These are phyloP conservation scores for Musa balbisiana DNA, from an alignment of 202 grass and related monocot genomes.

Conservation along the genomic window DNA sequence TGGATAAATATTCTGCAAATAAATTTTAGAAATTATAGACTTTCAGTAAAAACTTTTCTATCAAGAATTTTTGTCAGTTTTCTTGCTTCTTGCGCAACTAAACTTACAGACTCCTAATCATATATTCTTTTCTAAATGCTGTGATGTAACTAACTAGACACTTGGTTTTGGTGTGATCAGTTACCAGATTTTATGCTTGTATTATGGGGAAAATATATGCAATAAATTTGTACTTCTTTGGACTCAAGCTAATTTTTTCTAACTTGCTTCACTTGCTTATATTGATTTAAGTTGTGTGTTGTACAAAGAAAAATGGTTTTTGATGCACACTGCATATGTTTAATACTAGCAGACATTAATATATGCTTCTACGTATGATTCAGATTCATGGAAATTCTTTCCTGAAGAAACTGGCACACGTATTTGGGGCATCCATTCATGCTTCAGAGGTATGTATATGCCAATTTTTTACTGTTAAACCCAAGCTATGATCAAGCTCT, in stretches of 20 bases:
- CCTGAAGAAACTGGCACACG: slow-evolving; percentile 80
- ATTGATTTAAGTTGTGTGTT: not conserved
- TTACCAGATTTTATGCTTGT: not conserved
- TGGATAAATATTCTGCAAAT: no score
- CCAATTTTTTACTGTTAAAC: not conserved
- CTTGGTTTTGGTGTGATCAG: not conserved
- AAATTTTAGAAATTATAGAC: not conserved
- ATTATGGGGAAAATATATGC: no score
- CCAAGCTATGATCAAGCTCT: no score
- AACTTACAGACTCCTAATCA: no score
- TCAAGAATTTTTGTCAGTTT: no score
- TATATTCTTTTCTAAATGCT: no score
- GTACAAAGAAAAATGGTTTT: not conserved
- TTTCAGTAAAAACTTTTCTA: no score
- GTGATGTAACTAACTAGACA: not conserved
- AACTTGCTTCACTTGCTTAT: not conserved
- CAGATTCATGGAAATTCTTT: slow-evolving; percentile 97
- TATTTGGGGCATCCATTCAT: slow-evolving; percentile 57
- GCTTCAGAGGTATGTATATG: slow-evolving; percentile 50
- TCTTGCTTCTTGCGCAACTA: no score
- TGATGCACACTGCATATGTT: not conserved
- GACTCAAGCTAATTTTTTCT: not conserved
- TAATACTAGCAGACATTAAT: not conserved
- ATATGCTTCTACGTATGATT: slow-evolving; percentile 7
- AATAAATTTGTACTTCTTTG: not conserved